A percentile compares a stretch with the other conserved stretches of the same genome.
phyloP scores from a whole-genome alignment of 768 basidiomycete species.

The Pisolithus marmoratus region DNA sequence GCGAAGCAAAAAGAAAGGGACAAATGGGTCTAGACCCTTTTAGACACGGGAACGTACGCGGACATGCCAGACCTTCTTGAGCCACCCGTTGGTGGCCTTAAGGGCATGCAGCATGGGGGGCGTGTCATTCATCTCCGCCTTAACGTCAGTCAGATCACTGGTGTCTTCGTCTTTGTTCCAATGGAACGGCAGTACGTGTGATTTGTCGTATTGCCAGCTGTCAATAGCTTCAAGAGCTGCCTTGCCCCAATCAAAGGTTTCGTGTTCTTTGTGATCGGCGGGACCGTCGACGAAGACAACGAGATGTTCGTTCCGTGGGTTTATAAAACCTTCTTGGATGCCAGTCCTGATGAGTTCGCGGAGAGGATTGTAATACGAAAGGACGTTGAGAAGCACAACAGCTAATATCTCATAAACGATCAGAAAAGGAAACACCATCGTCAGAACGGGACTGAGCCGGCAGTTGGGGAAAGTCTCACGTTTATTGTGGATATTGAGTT shows the following conservation, averaged over 20 bases:
- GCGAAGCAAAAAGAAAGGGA: not conserved
- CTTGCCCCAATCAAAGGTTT: conserved; percentile 70
- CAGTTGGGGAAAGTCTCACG: conserved; percentile 40
- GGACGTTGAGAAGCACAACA: conserved; percentile 82
- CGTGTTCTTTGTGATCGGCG: conserved; percentile 42
- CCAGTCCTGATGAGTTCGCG: conserved; percentile 65
- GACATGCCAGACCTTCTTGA: conserved; percentile 30
- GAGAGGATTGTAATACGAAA: conserved; percentile 79
- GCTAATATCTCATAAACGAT: conserved; percentile 40
- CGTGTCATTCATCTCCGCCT: conserved; percentile 15
- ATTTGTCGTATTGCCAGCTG: conserved; percentile 43
- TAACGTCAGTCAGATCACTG: conserved; percentile 17
- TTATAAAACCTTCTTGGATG: conserved; percentile 71
- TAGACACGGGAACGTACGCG: conserved; percentile 21
- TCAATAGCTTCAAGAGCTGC: conserved; percentile 63
- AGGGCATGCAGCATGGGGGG: conserved; percentile 15
- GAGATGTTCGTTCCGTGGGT: conserved; percentile 50
- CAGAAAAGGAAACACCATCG: conserved; percentile 1
- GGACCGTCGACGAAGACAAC: conserved; percentile 77
- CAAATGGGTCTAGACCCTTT: not conserved
- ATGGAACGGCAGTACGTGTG: conserved; percentile 35
- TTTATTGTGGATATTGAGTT: conserved; percentile 81
- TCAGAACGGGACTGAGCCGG: too few relatives aligned
- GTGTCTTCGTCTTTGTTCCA: conserved; percentile 43
- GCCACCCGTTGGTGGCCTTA: conserved; percentile 22